Percentiles rank a stretch among this genome's conserved stretches.
phyloP scores from a whole-genome alignment of 495 filamentous ascomycete species.

The Aspergillus egyptiacus region DNA sequence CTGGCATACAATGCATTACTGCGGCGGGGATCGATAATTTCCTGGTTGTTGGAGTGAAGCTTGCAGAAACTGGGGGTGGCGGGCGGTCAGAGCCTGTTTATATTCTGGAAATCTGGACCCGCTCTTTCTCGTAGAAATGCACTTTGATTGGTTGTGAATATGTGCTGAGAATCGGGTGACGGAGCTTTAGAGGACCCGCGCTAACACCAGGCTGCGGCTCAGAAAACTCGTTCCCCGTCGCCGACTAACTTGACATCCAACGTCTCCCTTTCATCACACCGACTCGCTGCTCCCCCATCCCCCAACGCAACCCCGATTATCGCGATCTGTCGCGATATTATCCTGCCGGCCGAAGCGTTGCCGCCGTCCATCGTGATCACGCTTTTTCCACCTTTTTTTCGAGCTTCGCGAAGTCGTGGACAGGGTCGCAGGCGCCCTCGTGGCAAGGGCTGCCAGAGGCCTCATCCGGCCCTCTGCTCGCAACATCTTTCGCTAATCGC shows the following conservation, averaged over 20 bases:
- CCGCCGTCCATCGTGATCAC: constrained; percentile 19
- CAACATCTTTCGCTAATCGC: constrained; percentile 33
- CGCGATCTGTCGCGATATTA: constrained; percentile 43
- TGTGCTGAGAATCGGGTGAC: constrained; percentile 2
- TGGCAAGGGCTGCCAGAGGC: constrained; percentile 51
- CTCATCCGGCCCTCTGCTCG: constrained; percentile 43
- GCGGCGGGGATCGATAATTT: constrained; percentile 9
- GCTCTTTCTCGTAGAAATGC: background rate
- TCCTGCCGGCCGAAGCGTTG: constrained; percentile 23
- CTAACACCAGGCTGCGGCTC: constrained; percentile 29
- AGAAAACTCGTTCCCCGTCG: constrained; percentile 46
- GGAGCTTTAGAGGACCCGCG: constrained; percentile 23
- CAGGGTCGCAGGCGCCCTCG: constrained; percentile 48
- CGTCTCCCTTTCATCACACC: constrained; percentile 41
- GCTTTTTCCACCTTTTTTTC: constrained; percentile 28
- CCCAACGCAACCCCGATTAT: constrained; percentile 32
- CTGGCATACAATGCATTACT: constrained; percentile 10
- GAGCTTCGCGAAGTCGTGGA: constrained; percentile 39
- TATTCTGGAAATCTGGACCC: background rate
- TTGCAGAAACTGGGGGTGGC: constrained; percentile 14
- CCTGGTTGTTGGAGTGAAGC: constrained; percentile 2
- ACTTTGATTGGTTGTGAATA: constrained; percentile 3
- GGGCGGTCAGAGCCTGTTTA: constrained; percentile 18
- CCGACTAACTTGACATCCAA: constrained; percentile 37
- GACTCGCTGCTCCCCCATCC: constrained; percentile 30